Evolutionary conservation across 768 basidiomycete species (phyloP).

Genomic region (Obba rivulosa): DNA sequence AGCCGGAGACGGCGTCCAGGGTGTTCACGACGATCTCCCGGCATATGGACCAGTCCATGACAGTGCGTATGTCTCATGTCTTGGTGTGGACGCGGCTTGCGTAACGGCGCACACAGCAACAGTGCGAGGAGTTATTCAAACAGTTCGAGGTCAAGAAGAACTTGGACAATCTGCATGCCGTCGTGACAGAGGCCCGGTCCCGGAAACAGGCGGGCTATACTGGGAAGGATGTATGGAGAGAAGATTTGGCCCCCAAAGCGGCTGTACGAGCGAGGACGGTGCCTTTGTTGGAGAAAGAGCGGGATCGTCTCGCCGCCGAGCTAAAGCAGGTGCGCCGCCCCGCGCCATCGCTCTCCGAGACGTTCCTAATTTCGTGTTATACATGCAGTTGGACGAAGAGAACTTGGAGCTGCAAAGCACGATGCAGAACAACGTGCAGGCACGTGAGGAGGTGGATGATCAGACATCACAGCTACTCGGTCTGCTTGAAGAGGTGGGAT

Average conservation of each 20-base stretch:
- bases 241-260: slow-evolving; percentile 54
- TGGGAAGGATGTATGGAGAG: slow-evolving; percentile 58
- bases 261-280: slow-evolving; percentile 61
- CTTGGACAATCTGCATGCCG: slow-evolving; percentile 63
- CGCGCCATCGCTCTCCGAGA: not conserved
- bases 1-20: slow-evolving; percentile 27
- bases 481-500: slow-evolving; percentile 47
- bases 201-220: slow-evolving; percentile 40
- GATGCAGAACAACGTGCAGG: slow-evolving; percentile 43
- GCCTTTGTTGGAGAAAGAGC: slow-evolving; percentile 46
- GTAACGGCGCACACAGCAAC: slow-evolving; percentile 36
- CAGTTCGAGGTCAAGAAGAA: slow-evolving; percentile 64
- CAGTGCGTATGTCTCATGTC: slow-evolving; percentile 13
- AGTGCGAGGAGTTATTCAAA: slow-evolving; percentile 64
- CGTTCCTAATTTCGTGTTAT: not conserved
- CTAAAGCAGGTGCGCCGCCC: slow-evolving; percentile 29
- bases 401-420: slow-evolving; percentile 44
- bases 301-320: slow-evolving; percentile 32
- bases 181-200: slow-evolving; percentile 61
- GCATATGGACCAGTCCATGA: slow-evolving; percentile 66
- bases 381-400: slow-evolving; percentile 49
- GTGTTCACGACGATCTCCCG: slow-evolving; percentile 55
- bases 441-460: slow-evolving; percentile 41
- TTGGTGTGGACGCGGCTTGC: not conserved
- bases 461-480: slow-evolving; percentile 44